Percentiles rank a stretch among this genome's conserved stretches.
These are phyloP conservation scores for Castanopsis chinensis DNA, from an alignment of 306 rosid genomes.

Conservation along the genomic window DNA sequence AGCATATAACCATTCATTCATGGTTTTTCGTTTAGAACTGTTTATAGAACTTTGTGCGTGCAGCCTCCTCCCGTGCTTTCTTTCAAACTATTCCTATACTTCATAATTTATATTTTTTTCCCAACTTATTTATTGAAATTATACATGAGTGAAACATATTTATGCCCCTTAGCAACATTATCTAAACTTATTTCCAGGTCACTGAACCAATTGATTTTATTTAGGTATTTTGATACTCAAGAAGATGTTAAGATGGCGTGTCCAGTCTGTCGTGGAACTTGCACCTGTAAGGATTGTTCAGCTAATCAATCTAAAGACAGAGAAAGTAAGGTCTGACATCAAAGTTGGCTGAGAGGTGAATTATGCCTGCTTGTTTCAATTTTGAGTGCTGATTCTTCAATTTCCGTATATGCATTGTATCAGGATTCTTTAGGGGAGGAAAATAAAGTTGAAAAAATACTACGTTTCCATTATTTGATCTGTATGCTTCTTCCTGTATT, in stretches of 20 bases:
- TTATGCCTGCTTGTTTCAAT: conserved; percentile 17
- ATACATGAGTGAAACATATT: conserved; percentile 7
- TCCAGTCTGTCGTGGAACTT: conserved; percentile 90
- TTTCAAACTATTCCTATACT: neutral
- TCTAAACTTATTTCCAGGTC: neutral
- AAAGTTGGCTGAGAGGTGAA: conserved; percentile 33
- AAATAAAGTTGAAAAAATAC: conserved; percentile 60
- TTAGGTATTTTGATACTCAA: conserved; percentile 77
- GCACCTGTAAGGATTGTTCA: conserved; percentile 86
- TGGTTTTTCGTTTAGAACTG: neutral
- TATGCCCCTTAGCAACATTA: neutral
- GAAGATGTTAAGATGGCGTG: conserved; percentile 86
- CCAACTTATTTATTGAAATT: neutral
- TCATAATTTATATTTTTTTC: neutral
- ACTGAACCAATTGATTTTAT: neutral
- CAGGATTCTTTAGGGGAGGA: conserved; percentile 68
- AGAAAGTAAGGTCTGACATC: conserved; percentile 97
- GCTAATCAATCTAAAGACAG: conserved; percentile 58
- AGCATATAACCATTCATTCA: neutral
- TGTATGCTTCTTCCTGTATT: conserved; percentile 88
- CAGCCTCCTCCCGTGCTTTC: conserved; percentile 3
- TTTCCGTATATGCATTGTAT: conserved; percentile 23
- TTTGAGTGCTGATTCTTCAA: conserved; percentile 35
- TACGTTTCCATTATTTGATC: conserved; percentile 77
- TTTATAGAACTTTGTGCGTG: neutral